Evolutionary conservation across 148 eudicot species (phyloP), one percentile per base, ranked within the genome.

Genomic region (Arctostaphylos glauca): DNA sequence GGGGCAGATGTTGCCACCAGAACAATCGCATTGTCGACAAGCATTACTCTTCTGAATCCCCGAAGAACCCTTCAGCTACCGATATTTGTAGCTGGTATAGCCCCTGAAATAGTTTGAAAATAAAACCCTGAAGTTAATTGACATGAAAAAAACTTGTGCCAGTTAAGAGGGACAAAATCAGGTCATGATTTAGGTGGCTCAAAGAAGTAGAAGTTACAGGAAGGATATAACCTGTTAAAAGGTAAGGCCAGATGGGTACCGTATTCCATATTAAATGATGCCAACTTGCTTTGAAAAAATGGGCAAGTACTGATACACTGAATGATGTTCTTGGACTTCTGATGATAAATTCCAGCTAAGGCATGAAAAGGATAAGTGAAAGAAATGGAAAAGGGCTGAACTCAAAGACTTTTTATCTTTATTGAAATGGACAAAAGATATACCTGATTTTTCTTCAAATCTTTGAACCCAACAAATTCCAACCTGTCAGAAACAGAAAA

Each of bases 1-100:
- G 70, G 50, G 83, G 70, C 44, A 81, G 67, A 62, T 81, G 83
- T 81, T 56, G 83, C 83, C 83, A 81, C 83, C 83, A 73, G 53
- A 81, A 73, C 83, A 81, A 55, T 73, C 31, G 78, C 83, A 81
- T 81, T 73, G 38, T 81, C 66, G 59, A 81, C 78, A 55, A 73
- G 83, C 83, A 71, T 81, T 70, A 81, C 83, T 72, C 55, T 81
- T 73, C 46, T 46, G 41, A 21, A 64, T 31, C 18, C 53, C 83
- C 64, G 43, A 53, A 14, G 68, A 19, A 56, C 77, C 66, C 55
- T 50, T 54, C 44, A 74, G 81, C 81, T 79, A 43, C 73, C 54
- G n/a, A 72, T 53, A 72, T 44, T 70, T 81, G 19, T 19, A 53
- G 70, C 25, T 18, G 71, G 9, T 0, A 18, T 31, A 9, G 48